Percentiles rank a stretch among this genome's conserved stretches.
These are phyloP conservation scores for Plicaturopsis crispa DNA, from an alignment of 768 basidiomycete species.

Conservation along the genomic window DNA sequence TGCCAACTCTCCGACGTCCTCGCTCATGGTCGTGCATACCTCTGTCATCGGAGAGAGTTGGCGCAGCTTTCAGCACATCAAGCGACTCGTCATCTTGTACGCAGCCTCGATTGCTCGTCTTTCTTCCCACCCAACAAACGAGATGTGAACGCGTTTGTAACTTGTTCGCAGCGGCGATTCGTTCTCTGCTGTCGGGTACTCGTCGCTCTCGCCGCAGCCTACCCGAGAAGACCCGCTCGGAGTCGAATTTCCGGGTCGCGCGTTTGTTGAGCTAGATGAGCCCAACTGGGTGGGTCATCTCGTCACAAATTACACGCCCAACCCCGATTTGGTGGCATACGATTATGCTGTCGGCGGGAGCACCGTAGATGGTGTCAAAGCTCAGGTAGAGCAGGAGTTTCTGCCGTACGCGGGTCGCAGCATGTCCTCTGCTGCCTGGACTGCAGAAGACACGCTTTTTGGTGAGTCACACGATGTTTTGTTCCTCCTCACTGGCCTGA, in stretches of 20 bases:
- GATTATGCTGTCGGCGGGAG: conserved; percentile 53
- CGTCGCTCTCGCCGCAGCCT: conserved; percentile 13
- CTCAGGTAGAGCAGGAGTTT: conserved; percentile 35
- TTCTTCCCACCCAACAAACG: too few species aligned
- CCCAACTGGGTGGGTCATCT: conserved; percentile 30
- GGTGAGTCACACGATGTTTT: conserved; percentile 21
- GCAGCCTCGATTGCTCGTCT: too few species aligned
- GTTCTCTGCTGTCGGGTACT: conserved; percentile 22
- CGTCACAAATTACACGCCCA: conserved; percentile 10
- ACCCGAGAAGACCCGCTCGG: conserved; percentile 23
- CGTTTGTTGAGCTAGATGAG: conserved; percentile 18
- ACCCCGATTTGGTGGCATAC: conserved; percentile 25
- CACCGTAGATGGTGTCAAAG: conserved; percentile 29
- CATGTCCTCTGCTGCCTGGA: conserved; percentile 33
- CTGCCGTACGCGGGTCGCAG: conserved; percentile 26
- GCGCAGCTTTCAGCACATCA: too few species aligned
- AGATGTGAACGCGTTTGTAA: too few species aligned
- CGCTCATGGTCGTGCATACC: too few species aligned
- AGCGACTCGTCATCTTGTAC: too few species aligned
- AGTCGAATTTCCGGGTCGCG: conserved; percentile 22
- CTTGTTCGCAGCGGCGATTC: too few species aligned
- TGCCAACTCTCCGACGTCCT: too few species aligned
- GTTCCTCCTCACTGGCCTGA: background rate
- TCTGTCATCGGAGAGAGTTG: too few species aligned
- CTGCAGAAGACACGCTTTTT: conserved; percentile 34